These are phyloP conservation scores for Piper longum DNA, from an alignment of 164 flowering plant species.

Conservation along the genomic window DNA sequence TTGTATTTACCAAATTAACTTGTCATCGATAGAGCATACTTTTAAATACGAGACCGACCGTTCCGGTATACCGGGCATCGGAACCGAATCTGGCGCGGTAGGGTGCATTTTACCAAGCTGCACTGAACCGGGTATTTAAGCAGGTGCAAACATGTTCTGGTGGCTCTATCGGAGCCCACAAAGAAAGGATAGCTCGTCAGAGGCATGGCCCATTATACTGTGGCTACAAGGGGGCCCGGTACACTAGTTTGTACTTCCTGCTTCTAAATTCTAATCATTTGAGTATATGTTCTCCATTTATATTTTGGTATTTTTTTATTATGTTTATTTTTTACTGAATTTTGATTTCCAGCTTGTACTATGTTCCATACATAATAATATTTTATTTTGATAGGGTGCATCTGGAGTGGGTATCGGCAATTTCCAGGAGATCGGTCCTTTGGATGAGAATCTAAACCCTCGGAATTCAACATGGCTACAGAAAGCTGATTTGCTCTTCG, in stretches of 20 bases:
- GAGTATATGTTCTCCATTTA: neutral
- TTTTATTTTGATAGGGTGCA: conserved; percentile 23
- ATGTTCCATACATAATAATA: no score
- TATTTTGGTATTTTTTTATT: neutral
- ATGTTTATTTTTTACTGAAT: neutral
- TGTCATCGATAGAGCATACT: no score
- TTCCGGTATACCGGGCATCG: no score
- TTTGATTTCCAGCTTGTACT: no score
- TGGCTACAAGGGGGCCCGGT: conserved; percentile 74
- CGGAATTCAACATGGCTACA: conserved; percentile 49
- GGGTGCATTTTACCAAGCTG: no score
- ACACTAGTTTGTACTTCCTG: conserved; percentile 6
- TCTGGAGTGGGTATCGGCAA: conserved; percentile 57
- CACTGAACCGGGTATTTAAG: neutral
- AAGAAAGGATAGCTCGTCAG: conserved; percentile 24
- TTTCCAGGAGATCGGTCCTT: conserved; percentile 45
- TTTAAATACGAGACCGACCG: no score
- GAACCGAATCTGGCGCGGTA: no score
- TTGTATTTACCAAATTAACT: no score
- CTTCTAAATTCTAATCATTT: neutral
- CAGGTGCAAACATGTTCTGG: conserved; percentile 58
- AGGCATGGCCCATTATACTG: conserved; percentile 43
- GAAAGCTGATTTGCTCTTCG: conserved; percentile 56
- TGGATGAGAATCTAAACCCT: conserved; percentile 31
- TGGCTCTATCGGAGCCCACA: conserved; percentile 45